Evolutionary conservation across 116 monocot genomes (phyloP).

Genomic region (Iris pallida): DNA sequence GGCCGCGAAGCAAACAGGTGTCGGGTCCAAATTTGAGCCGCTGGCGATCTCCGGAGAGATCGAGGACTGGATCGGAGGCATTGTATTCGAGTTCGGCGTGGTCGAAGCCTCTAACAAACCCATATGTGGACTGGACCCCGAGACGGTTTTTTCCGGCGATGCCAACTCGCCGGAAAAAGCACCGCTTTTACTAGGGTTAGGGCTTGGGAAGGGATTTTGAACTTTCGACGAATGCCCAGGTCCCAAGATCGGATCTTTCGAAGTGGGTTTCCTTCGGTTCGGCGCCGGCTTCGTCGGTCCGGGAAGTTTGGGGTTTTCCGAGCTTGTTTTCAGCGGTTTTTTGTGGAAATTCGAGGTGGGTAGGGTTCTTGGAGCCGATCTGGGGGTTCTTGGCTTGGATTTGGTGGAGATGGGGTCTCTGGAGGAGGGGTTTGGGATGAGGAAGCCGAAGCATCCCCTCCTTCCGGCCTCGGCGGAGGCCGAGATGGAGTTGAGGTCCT

Average conservation of each 20-base stretch:
- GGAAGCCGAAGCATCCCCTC: constrained; percentile 40
- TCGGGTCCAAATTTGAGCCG: constrained; percentile 22
- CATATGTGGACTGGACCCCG: background rate
- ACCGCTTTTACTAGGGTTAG: background rate
- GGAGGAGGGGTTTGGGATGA: constrained; percentile 22
- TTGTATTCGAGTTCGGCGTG: constrained; percentile 27
- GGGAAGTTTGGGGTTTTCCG: background rate
- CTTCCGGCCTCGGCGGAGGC: constrained; percentile 14
- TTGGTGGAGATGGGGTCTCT: constrained; percentile 4
- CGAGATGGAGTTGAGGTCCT: constrained; percentile 21
- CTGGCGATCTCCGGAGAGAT: constrained; percentile 46
- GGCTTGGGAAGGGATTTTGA: background rate
- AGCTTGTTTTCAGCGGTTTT: background rate
- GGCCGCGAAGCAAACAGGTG: constrained; percentile 42
- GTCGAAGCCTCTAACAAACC: background rate
- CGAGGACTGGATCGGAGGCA: constrained; percentile 48
- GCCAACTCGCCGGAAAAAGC: background rate
- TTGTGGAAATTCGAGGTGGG: constrained; percentile 2
- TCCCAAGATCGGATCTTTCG: constrained; percentile 9
- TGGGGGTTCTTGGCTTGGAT: constrained; percentile 6
- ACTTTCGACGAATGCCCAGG: constrained; percentile 7
- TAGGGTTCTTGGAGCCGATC: constrained; percentile 17
- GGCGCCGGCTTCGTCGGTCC: constrained; percentile 1
- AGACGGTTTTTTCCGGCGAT: constrained; percentile 14
- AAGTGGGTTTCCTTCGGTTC: constrained; percentile 10